A percentile compares a stretch with the other conserved stretches of the same genome.
Evolutionary conservation across 192 early-diverging fungal genomes (phyloP).

Genomic region (Coemansia sp.): DNA sequence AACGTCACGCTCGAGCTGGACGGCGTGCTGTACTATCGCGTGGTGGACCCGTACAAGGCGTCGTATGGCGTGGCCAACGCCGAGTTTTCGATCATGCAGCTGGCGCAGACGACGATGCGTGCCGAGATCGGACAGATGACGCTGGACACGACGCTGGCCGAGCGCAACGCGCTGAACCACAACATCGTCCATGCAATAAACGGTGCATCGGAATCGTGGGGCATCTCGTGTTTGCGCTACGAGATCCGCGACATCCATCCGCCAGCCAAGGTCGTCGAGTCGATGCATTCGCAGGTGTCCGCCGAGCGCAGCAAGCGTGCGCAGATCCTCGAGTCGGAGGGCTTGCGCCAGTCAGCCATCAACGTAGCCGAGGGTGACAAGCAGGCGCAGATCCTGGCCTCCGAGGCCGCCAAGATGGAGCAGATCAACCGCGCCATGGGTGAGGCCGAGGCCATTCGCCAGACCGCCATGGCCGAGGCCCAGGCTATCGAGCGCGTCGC

Average conservation of each 20-base stretch:
- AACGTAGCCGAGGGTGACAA: constrained; percentile 96
- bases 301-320: constrained; percentile 95
- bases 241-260: constrained; percentile 97
- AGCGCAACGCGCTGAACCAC: constrained; percentile 87
- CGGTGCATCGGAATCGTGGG: constrained; percentile 89
- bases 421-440: constrained; percentile 89
- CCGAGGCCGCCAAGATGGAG: constrained; percentile 85
- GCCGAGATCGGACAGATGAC: constrained; percentile 99
- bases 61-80: constrained; percentile 94
- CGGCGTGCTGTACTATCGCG: constrained; percentile 94
- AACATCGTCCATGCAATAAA: constrained; percentile 97
- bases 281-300: constrained; percentile 98
- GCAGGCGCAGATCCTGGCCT: constrained; percentile 87
- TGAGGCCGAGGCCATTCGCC: constrained; percentile 85
- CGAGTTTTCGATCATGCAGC: constrained; percentile 91
- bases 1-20: constrained; percentile 96
- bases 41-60: constrained; percentile 89
- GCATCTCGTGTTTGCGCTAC: constrained; percentile 92
- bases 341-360: constrained; percentile 86
- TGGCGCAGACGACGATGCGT: constrained; percentile 99
- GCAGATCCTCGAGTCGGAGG: constrained; percentile 86
- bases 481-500: constrained; percentile 79
- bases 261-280: constrained; percentile 87
- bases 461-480: constrained; percentile 79
- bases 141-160: constrained; percentile 89